Conservation (phyloP, 179 eudicot genomes). For the Nepenthes alata region DNA sequence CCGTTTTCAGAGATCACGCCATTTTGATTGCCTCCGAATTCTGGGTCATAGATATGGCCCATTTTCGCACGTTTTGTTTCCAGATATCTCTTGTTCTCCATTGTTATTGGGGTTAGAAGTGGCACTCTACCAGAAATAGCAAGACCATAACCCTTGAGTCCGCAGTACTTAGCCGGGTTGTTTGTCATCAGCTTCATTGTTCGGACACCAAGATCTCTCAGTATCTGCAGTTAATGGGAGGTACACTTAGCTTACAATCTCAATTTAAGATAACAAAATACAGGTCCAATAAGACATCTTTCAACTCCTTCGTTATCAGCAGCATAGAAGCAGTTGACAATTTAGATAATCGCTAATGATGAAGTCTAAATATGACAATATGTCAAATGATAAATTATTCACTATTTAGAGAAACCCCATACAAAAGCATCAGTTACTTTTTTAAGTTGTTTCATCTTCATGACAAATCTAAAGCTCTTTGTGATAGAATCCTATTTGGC, state of each 20-base stretch:
- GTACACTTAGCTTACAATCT: background rate
- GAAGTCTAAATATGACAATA: too few species aligned
- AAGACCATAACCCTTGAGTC: slow-evolving; percentile 60
- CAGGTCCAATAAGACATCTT: too few species aligned
- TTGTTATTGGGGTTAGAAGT: slow-evolving; percentile 48
- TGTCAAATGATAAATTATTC: too few species aligned
- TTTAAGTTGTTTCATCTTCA: too few species aligned
- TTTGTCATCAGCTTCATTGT: slow-evolving; percentile 68
- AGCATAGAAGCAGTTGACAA: too few species aligned
- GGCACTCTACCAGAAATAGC: slow-evolving; percentile 53
- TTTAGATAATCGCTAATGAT: too few species aligned
- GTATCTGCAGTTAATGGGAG: slow-evolving; percentile 26
- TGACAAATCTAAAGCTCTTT: too few species aligned
- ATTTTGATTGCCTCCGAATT: slow-evolving; percentile 10
- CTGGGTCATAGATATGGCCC: slow-evolving; percentile 46
- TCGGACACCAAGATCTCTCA: slow-evolving; percentile 58
- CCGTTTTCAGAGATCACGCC: slow-evolving; percentile 14
- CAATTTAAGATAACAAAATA: background rate
- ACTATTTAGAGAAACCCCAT: too few species aligned
- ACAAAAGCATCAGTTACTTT: too few species aligned
- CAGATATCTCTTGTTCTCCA: slow-evolving; percentile 45
- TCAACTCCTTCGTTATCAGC: background rate
- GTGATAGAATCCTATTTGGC: too few species aligned
- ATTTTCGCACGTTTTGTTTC: slow-evolving; percentile 54
- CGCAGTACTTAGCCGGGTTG: slow-evolving; percentile 53